These are phyloP conservation scores for Ganoderma meredithae DNA, from an alignment of 1,284 basidiomycete species.

Conservation along the genomic window DNA sequence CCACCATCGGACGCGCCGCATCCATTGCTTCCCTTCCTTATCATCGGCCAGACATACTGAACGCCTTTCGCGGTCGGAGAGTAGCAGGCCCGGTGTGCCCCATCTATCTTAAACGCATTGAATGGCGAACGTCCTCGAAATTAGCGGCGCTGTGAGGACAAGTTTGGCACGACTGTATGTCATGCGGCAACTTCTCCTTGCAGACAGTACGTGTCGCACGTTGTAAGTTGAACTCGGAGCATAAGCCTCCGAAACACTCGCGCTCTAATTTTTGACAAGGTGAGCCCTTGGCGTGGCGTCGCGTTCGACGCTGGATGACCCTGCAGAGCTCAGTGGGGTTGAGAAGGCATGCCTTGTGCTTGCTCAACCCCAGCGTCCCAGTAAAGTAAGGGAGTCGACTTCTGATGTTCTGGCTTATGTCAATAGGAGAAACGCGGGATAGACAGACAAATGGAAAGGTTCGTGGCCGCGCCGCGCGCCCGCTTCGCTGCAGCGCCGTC, in stretches of 20 bases:
- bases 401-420: slow-evolving; percentile 1
- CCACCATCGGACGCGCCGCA: neutral
- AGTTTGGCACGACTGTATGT: neutral
- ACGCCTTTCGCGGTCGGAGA: neutral
- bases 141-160: neutral
- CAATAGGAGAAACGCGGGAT: neutral
- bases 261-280: neutral
- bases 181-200: slow-evolving; percentile 2
- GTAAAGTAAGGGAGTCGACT: slow-evolving; percentile 1
- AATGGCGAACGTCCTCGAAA: neutral
- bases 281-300: neutral
- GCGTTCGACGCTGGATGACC: neutral
- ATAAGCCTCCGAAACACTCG: neutral
- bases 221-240: neutral
- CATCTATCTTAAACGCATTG: neutral
- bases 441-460: neutral
- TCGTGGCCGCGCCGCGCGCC: slow-evolving; percentile 3
- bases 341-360: neutral
- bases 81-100: neutral
- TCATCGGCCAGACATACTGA: slow-evolving; percentile 6
- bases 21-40: neutral
- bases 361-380: neutral
- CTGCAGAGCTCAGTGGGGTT: neutral
- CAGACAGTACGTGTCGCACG: neutral
- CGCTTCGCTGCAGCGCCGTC: neutral